phyloP scores from a whole-genome alignment of 768 basidiomycete genomes.

The Tylopilus intermedius region DNA sequence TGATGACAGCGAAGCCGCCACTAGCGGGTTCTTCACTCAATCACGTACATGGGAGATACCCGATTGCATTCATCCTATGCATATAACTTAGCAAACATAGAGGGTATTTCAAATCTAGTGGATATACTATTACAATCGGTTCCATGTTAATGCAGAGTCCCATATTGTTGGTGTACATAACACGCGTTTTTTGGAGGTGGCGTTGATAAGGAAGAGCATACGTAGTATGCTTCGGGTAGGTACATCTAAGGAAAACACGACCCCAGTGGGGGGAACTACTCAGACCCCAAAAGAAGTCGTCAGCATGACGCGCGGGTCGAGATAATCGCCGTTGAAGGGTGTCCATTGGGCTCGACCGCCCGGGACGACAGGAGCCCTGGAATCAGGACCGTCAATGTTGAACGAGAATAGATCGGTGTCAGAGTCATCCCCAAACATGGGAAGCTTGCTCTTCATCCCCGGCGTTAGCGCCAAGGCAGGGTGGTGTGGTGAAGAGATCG shows the following conservation, averaged over 20 bases:
- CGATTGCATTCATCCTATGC: not conserved
- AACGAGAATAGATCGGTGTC: constrained; percentile 54
- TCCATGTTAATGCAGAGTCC: constrained; percentile 10
- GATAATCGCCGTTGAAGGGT: constrained; percentile 30
- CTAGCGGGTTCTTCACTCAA: not conserved
- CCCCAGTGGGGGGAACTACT: constrained; percentile 40
- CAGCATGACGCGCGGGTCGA: constrained; percentile 30
- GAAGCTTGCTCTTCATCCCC: constrained; percentile 28
- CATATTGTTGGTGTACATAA: constrained; percentile 7
- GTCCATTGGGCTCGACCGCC: constrained; percentile 20
- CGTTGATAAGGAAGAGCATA: not conserved
- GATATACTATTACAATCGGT: constrained; percentile 19
- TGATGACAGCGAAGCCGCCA: not conserved
- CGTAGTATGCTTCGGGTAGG: not conserved
- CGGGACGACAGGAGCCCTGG: constrained; percentile 14
- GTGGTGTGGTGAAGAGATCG: constrained; percentile 18
- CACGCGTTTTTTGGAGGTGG: not conserved
- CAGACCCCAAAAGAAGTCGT: constrained; percentile 30
- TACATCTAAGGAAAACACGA: constrained; percentile 25
- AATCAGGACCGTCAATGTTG: constrained; percentile 23
- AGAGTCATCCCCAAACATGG: constrained; percentile 43
- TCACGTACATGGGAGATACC: constrained; percentile 11
- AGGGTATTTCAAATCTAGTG: constrained; percentile 23
- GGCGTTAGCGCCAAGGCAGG: constrained; percentile 35
- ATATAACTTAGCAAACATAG: constrained; percentile 1